Conservation (phyloP, 345 rosid species). For the Lenwebbia sp. region DNA sequence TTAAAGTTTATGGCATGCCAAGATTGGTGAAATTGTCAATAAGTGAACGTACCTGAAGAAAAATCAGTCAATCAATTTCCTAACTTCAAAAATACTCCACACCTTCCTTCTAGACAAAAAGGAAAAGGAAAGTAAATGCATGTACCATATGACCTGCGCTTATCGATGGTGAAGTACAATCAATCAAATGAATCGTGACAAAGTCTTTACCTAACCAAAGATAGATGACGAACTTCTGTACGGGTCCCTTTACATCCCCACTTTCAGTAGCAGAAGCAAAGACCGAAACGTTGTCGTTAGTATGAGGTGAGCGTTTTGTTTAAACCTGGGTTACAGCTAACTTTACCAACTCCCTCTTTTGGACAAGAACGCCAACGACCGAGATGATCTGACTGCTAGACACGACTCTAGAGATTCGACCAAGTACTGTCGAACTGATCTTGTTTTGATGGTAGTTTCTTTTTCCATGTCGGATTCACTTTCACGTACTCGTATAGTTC, state of each 20-base stretch:
- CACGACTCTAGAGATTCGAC: background rate
- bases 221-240: background rate
- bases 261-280: background rate
- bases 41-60: background rate
- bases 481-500: accelerated
- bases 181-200: background rate
- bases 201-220: background rate
- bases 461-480: background rate
- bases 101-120: background rate
- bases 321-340: background rate
- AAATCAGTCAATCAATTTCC: background rate
- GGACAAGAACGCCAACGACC: background rate
- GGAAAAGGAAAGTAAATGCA: background rate
- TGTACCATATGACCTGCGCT: background rate
- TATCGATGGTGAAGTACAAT: background rate
- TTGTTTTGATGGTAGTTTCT: background rate
- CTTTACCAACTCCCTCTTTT: background rate
- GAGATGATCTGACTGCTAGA: background rate
- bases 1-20: background rate
- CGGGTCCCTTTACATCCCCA: background rate
- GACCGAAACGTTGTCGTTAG: background rate
- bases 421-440: background rate
- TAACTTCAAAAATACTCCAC: background rate
- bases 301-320: background rate
- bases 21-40: background rate